These are phyloP conservation scores for Wickerhamiella occidentalis DNA, from an alignment of 805 yeast genomes.

Conservation along the genomic window DNA sequence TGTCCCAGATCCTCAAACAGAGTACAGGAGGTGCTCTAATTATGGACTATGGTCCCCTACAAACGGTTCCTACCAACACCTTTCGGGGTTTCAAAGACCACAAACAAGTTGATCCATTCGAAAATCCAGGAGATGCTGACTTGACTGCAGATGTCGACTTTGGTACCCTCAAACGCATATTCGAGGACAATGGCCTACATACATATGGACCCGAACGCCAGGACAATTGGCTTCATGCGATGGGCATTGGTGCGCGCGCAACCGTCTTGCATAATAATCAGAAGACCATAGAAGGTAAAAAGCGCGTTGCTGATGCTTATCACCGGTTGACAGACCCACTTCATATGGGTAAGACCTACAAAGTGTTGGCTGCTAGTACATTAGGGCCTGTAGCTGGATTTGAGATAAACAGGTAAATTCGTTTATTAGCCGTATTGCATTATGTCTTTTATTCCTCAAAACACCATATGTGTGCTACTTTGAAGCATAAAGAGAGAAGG, in stretches of 20 bases:
- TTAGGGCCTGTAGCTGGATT: constrained; percentile 9
- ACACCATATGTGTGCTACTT: too few relatives aligned
- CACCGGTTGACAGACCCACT: constrained; percentile 50
- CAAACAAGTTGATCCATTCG: constrained; percentile 61
- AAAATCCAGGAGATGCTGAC: constrained; percentile 69
- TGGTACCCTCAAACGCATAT: constrained; percentile 36
- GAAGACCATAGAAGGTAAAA: constrained; percentile 34
- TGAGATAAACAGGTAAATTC: too few relatives aligned
- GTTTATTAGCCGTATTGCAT: too few relatives aligned
- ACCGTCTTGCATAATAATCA: constrained; percentile 35
- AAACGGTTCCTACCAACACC: constrained; percentile 54
- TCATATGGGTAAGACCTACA: constrained; percentile 68
- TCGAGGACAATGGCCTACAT: constrained; percentile 24
- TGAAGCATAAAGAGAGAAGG: too few relatives aligned
- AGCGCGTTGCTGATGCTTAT: constrained; percentile 45
- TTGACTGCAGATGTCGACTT: constrained; percentile 78
- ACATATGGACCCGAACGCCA: constrained; percentile 55
- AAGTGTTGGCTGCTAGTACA: constrained; percentile 44
- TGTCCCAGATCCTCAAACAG: constrained; percentile 34
- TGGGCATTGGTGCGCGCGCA: constrained; percentile 65
- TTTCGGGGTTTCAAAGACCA: constrained; percentile 65
- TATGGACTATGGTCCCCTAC: constrained; percentile 64
- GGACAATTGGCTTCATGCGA: constrained; percentile 63
- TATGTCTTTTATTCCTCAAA: too few relatives aligned
- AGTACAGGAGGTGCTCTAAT: constrained; percentile 53